Evolutionary conservation across 257 asterid species (phyloP).

Genomic region (Agastache rugosa): DNA sequence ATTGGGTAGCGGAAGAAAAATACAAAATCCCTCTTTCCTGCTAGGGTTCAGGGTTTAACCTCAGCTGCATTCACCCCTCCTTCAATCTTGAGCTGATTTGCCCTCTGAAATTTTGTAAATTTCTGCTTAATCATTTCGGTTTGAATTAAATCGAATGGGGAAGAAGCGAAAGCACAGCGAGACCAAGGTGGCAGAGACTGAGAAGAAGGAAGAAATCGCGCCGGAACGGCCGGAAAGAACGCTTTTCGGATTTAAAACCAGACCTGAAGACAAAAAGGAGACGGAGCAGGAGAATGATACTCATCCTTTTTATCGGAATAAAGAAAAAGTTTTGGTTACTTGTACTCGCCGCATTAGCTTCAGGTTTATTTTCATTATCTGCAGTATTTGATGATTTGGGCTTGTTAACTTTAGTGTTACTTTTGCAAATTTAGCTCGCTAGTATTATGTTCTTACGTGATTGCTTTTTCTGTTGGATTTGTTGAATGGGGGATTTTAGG

Average conservation of each 20-base stretch:
- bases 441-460: not conserved
- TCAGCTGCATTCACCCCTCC: too few species aligned
- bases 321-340: slow-evolving; percentile 87
- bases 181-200: slow-evolving; percentile 42
- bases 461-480: slow-evolving; percentile 16
- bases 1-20: too few species aligned
- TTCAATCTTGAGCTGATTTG: too few species aligned
- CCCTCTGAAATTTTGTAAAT: not conserved
- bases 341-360: slow-evolving; percentile 88
- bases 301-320: slow-evolving; percentile 60
- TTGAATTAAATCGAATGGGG: slow-evolving; percentile 55
- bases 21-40: slow-evolving; percentile 9
- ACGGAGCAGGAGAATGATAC: slow-evolving; percentile 26
- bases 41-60: not conserved
- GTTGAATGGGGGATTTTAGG: not conserved
- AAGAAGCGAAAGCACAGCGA: slow-evolving; percentile 81
- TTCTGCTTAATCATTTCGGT: not conserved
- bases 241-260: slow-evolving; percentile 78
- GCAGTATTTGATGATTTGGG: too few species aligned
- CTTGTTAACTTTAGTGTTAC: not conserved
- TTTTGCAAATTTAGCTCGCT: not conserved
- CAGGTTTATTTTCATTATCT: slow-evolving; percentile 51
- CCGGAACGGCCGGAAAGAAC: slow-evolving; percentile 84
- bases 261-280: slow-evolving; percentile 16
- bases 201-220: slow-evolving; percentile 58